phyloP scores from a whole-genome alignment of 73 alveolate species.

The Paramecium caudatum region DNA sequence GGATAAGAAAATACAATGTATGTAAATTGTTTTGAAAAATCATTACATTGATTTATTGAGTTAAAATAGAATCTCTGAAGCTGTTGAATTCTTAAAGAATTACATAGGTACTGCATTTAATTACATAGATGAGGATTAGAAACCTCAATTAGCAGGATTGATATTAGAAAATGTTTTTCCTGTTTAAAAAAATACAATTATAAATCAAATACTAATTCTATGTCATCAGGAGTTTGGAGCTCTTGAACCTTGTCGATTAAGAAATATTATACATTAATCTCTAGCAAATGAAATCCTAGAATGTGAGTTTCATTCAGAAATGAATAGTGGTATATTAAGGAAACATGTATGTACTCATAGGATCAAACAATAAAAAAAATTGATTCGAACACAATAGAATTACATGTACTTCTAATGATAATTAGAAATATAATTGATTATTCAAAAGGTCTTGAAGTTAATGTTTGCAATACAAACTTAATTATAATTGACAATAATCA shows the following conservation, averaged over 20 bases:
- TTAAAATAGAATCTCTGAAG: background rate
- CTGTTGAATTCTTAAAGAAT: background rate
- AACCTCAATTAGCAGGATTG: background rate
- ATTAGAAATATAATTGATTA: background rate
- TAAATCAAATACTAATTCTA: background rate
- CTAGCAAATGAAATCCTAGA: no score
- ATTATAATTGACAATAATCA: no score
- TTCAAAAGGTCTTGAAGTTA: no score
- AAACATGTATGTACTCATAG: background rate
- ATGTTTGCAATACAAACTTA: no score
- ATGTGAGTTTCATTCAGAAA: no score
- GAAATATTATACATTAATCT: no score
- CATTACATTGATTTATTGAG: background rate
- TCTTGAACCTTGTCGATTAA: background rate
- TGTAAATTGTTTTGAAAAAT: background rate
- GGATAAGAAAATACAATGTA: background rate
- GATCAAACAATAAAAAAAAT: background rate
- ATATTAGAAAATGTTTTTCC: background rate
- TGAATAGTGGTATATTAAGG: no score
- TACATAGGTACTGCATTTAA: background rate
- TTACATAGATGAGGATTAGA: constrained; percentile 2
- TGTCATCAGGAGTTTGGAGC: constrained; percentile 45
- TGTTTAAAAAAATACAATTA: background rate
- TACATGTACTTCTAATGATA: background rate
- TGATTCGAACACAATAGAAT: background rate